phyloP scores from a whole-genome alignment of 208 protist genomes.

The Acanthamoeba polyphaga region DNA sequence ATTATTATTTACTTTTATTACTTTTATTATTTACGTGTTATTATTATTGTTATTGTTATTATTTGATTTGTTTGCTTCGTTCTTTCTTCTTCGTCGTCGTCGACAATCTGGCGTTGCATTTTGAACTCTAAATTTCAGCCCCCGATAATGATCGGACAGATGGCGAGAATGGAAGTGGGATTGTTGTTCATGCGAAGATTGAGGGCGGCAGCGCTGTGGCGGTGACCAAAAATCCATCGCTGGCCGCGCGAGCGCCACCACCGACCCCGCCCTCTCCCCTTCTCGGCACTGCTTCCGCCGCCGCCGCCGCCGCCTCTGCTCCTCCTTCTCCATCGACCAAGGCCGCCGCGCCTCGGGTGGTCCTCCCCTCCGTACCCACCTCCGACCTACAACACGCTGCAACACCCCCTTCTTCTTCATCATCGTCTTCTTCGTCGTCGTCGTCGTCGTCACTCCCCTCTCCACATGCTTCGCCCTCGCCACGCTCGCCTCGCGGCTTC shows the following conservation, averaged over 20 bases:
- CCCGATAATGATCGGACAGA: neutral
- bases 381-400: neutral
- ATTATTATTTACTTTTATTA: no score
- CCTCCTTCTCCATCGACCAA: neutral
- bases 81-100: neutral
- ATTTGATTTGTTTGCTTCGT: neutral
- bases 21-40: no score
- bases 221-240: conserved; percentile 15
- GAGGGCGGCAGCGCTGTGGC: neutral
- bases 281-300: no score
- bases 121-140: no score
- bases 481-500: no score
- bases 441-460: no score
- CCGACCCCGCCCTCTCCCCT: neutral
- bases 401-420: neutral
- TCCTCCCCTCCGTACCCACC: neutral
- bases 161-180: neutral
- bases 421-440: neutral
- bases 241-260: neutral
- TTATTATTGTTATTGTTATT: no score
- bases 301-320: neutral
- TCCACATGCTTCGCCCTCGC: neutral
- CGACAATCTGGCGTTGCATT: neutral
- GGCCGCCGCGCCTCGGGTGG: neutral
- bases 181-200: neutral